Base-by-base conservation (phyloP, 1,284 basidiomycete species). In the Sutorius eximius region DNA sequence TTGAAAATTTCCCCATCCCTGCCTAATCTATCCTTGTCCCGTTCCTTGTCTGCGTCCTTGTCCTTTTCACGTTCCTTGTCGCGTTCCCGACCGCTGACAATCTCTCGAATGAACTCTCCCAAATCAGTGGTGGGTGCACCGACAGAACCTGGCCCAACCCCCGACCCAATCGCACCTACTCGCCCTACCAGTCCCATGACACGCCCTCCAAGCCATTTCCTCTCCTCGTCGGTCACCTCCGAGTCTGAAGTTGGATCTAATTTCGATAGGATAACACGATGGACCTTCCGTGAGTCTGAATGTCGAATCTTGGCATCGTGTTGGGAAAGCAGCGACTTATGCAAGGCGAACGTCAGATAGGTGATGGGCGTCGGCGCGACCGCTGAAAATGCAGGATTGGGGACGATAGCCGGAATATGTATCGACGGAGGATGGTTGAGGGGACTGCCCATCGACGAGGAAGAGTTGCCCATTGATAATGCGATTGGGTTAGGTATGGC, bases 231-330 rank as follows among this genome's bases (percentile, higher is more conserved):
- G 43, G 55, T 67, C 15, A 55, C 68, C 30, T 69, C 69, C 7
- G 69, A 70, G 46, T 72, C 71, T 16, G 71, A 69, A n/a, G 71
- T 67, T 42, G 59, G 46, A 57, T 82, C 81, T 16, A 83, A 61
- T 61, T 77, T 80, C 57, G 73, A 79, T 52, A 79, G 71, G 36
- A 89, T 75, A 24, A 80, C 83, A 30, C 82, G 79, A 47, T 83
- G 82, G 11, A 86, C 82, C 56, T 81, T 83, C 56, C 85, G 82
- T 10, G 80, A 72, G 54, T 87, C 86, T 38, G 75, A 71, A 56
- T 77, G 73, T 48, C 80, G 77, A 32, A 73, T 67, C 53, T 77
- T 82, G 53, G 75, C 73, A 24, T 83, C 82, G 59, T 86, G 84
- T 11, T 82, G 75, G 1, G 71, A 59, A 40, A 75, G 68, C 52